Evolutionary conservation across 208 protist genomes (phyloP).

Genomic region (Leptomonas seymouri): DNA sequence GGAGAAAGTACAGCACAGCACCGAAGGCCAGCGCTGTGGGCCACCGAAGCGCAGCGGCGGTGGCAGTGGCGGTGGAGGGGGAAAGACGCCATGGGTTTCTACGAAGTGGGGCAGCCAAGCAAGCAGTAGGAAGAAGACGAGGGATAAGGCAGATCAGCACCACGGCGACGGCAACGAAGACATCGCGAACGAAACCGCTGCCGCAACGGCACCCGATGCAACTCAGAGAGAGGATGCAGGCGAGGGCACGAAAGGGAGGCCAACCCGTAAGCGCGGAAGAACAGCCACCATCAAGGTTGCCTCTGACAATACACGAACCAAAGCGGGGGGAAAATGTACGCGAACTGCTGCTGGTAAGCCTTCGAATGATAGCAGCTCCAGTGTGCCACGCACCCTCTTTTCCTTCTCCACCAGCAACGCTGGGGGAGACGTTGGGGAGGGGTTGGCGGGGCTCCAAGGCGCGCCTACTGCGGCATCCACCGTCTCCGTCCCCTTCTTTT

Average conservation of each 20-base stretch:
- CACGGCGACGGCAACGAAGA: constrained; percentile 6
- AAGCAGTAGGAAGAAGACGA: constrained; percentile 22
- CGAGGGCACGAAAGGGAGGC: constrained; percentile 1
- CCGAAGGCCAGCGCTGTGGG: constrained; percentile 38
- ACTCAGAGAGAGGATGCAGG: background rate
- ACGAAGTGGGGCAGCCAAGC: constrained; percentile 7
- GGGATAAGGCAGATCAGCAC: background rate
- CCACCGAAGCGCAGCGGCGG: constrained; percentile 23
- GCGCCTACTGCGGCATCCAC: constrained; percentile 19
- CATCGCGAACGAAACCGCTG: background rate
- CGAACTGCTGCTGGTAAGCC: background rate
- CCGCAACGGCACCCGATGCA: background rate
- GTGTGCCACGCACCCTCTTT: constrained; percentile 45
- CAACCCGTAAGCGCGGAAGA: constrained; percentile 11
- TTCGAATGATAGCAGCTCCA: background rate
- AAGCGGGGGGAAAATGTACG: constrained; percentile 13
- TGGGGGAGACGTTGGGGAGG: background rate
- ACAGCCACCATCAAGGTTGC: background rate
- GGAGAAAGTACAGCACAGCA: constrained; percentile 43
- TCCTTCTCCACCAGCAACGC: constrained; percentile 29
- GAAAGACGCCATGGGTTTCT: constrained; percentile 1
- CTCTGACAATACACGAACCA: background rate
- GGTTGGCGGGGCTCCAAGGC: constrained; percentile 11
- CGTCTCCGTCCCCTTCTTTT: constrained; percentile 40
- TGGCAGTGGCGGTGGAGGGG: constrained; percentile 18